These are phyloP conservation scores for Aspergillus puulaauensis DNA, from an alignment of 2,329 filamentous ascomycete species.

Conservation along the genomic window DNA sequence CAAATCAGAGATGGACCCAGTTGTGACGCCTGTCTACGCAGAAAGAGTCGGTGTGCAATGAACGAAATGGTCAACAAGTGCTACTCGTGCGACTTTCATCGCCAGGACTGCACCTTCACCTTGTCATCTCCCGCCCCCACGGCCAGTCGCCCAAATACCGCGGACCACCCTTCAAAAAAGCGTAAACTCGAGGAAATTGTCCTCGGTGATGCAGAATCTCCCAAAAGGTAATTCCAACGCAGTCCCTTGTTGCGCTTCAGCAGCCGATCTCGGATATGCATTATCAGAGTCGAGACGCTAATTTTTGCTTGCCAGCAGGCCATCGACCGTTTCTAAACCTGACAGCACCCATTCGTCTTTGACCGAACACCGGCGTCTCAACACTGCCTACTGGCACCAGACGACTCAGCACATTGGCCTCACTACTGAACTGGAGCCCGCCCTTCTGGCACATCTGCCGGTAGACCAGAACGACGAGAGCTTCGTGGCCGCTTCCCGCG, in stretches of 20 bases:
- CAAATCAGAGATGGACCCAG: constrained; percentile 37
- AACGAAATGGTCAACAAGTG: constrained; percentile 45
- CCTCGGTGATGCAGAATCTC: constrained; percentile 27
- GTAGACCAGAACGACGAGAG: constrained; percentile 42
- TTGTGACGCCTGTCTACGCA: constrained; percentile 44
- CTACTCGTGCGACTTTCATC: constrained; percentile 46
- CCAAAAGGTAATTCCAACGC: constrained; percentile 33
- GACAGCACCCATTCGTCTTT: constrained; percentile 20
- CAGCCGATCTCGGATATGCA: constrained; percentile 23
- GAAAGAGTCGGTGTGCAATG: constrained; percentile 45
- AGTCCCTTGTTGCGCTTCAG: not conserved
- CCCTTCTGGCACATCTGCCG: constrained; percentile 40
- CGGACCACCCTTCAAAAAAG: constrained; percentile 35
- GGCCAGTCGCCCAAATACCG: constrained; percentile 15
- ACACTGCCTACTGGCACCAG: constrained; percentile 36
- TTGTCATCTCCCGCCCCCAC: constrained; percentile 21
- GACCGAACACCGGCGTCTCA: constrained; percentile 25
- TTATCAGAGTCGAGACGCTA: constrained; percentile 16
- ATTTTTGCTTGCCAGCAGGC: constrained; percentile 21
- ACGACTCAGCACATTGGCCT: constrained; percentile 44
- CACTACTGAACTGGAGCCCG: constrained; percentile 43
- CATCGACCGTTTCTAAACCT: constrained; percentile 23
- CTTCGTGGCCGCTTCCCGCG: constrained; percentile 34
- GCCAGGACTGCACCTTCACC: constrained; percentile 45
- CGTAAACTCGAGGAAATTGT: constrained; percentile 38